Conservation (phyloP, 2,329 filamentous ascomycete species). For the Fusarium sp. region DNA sequence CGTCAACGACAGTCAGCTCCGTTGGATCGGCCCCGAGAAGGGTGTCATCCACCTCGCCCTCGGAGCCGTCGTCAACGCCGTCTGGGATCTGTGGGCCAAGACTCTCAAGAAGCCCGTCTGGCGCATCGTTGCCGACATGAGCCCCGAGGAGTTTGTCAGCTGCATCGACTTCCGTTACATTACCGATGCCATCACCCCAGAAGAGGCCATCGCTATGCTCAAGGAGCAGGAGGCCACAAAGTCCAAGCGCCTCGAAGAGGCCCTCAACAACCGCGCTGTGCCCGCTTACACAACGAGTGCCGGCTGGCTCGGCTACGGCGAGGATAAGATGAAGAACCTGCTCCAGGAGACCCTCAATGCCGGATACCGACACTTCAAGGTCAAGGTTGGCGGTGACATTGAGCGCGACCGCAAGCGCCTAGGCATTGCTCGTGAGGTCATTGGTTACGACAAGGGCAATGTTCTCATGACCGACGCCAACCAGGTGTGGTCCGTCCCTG, state of each 20-base stretch:
- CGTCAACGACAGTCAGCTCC: constrained; percentile 89
- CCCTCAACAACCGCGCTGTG: constrained; percentile 77
- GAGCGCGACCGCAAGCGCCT: constrained; percentile 78
- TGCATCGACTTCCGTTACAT: constrained; percentile 97
- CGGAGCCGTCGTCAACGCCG: constrained; percentile 87
- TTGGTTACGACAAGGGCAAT: constrained; percentile 85
- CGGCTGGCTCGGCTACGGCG: constrained; percentile 90
- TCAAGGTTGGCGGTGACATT: constrained; percentile 83
- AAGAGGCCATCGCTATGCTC: constrained; percentile 81
- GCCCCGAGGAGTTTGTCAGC: constrained; percentile 83
- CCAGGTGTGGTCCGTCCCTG: constrained; percentile 90
- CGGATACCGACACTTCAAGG: constrained; percentile 88
- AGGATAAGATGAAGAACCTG: constrained; percentile 84
- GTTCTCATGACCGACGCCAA: constrained; percentile 94
- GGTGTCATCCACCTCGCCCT: constrained; percentile 93
- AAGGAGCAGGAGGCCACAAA: constrained; percentile 74
- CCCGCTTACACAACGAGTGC: constrained; percentile 92
- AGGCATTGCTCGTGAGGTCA: constrained; percentile 78
- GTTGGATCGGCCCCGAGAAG: constrained; percentile 95
- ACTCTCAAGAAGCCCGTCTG: constrained; percentile 86
- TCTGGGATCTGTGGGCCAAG: constrained; percentile 98
- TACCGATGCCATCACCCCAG: constrained; percentile 88
- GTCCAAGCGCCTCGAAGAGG: constrained; percentile 76
- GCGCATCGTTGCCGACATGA: constrained; percentile 91
- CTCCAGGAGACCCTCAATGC: constrained; percentile 78